phyloP scores from a whole-genome alignment of 1,284 basidiomycete species.

The Trametes versicolor region DNA sequence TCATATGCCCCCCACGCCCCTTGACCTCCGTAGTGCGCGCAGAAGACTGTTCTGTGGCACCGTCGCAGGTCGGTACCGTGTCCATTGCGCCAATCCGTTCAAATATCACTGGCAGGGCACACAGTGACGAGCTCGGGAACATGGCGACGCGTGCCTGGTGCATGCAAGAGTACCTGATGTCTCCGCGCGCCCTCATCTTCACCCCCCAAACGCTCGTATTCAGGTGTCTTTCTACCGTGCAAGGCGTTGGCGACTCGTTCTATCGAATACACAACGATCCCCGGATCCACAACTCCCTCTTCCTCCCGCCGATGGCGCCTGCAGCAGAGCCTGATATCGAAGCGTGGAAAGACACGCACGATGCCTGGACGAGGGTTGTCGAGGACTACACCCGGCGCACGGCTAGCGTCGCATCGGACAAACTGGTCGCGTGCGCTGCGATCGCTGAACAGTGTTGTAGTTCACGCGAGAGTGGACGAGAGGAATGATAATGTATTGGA shows the following conservation, averaged over 20 bases:
- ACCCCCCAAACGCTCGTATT: conserved; percentile 27
- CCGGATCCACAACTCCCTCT: conserved; percentile 20
- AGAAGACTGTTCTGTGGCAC: background rate
- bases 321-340: background rate
- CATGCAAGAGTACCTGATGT: conserved; percentile 27
- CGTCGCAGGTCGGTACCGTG: conserved; percentile 10
- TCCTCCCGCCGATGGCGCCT: conserved; percentile 5
- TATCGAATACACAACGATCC: background rate
- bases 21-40: background rate
- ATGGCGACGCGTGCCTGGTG: conserved; percentile 29
- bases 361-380: conserved; percentile 23
- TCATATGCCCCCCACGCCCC: background rate
- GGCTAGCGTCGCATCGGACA: conserved; percentile 21
- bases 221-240: conserved; percentile 23
- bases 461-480: too few species aligned
- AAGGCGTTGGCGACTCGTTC: conserved; percentile 19
- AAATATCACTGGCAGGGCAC: too few species aligned
- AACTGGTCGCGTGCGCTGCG: conserved; percentile 27
- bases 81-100: conserved; percentile 9
- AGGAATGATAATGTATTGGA: too few species aligned
- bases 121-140: background rate
- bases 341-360: conserved; percentile 1
- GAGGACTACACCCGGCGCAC: conserved; percentile 27
- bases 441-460: conserved; percentile 30
- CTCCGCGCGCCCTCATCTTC: conserved; percentile 25